These are phyloP conservation scores for Zizania latifolia DNA, from an alignment of 176 grass and related monocot genomes.

Conservation along the genomic window DNA sequence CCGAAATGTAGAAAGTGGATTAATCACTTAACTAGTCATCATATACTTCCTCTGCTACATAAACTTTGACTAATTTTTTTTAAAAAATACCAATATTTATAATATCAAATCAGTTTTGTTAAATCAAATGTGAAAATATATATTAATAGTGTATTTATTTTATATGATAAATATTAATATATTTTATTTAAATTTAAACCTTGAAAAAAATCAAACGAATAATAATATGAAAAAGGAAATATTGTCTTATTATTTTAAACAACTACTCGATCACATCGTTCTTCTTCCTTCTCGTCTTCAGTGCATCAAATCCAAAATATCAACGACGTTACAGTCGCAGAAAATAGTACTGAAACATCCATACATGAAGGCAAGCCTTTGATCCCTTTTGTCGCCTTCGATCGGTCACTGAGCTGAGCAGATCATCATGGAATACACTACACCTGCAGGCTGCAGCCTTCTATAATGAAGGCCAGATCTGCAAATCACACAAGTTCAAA, in stretches of 20 bases:
- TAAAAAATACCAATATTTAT: too few relatives aligned
- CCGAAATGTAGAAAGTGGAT: background rate
- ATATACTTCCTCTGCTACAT: too few relatives aligned
- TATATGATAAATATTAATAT: too few relatives aligned
- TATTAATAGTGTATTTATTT: too few relatives aligned
- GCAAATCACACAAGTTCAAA: constrained; percentile 19
- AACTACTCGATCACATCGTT: background rate
- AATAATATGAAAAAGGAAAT: too few relatives aligned
- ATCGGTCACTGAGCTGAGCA: background rate
- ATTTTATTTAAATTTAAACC: too few relatives aligned
- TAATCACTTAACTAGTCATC: background rate
- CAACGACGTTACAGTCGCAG: background rate
- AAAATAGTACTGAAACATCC: background rate
- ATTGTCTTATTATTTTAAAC: too few relatives aligned
- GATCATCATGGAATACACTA: constrained; percentile 3
- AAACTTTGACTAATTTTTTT: too few relatives aligned
- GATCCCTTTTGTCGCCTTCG: background rate
- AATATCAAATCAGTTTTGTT: too few relatives aligned
- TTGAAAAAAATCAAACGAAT: too few relatives aligned
- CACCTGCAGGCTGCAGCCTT: constrained; percentile 8
- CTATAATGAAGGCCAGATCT: constrained; percentile 18
- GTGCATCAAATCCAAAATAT: background rate
- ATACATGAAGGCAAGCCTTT: background rate
- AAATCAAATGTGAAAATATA: too few relatives aligned
- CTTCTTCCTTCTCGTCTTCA: background rate